phyloP scores from a whole-genome alignment of 169 alveolate genomes.

The Cryptosporidium muris region DNA sequence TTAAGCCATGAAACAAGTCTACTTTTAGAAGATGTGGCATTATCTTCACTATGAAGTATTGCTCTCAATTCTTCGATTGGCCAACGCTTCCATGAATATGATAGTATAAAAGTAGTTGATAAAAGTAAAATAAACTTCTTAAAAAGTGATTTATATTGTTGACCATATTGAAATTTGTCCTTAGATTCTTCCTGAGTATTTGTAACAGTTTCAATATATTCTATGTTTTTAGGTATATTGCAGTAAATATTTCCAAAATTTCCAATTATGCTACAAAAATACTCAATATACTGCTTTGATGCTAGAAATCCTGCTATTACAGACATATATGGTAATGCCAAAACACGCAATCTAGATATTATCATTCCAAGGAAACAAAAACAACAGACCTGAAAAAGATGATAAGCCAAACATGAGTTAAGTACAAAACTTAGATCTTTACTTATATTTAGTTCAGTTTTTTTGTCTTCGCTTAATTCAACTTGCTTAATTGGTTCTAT shows the following conservation, averaged over 20 bases:
- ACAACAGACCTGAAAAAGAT: slow-evolving; percentile 9
- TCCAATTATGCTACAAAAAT: not conserved
- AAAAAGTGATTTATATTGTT: not conserved
- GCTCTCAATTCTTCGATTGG: slow-evolving; percentile 34
- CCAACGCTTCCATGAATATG: slow-evolving; percentile 5
- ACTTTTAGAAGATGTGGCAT: slow-evolving; percentile 51
- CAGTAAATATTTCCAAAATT: not conserved
- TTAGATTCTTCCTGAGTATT: not conserved
- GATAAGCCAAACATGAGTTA: slow-evolving; percentile 6
- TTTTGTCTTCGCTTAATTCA: not conserved
- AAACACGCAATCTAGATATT: slow-evolving; percentile 60
- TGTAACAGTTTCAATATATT: slow-evolving; percentile 1
- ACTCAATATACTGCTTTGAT: slow-evolving; percentile 1
- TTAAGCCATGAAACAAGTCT: slow-evolving; percentile 61
- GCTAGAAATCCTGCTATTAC: slow-evolving; percentile 33
- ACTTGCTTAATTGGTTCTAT: not conserved
- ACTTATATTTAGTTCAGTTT: not conserved
- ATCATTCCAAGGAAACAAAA: slow-evolving; percentile 23
- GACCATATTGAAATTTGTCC: not conserved
- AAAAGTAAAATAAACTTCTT: not conserved
- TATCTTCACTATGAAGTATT: slow-evolving; percentile 23
- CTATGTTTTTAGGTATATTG: too few relatives aligned
- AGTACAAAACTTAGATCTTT: not conserved
- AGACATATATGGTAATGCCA: slow-evolving; percentile 65
- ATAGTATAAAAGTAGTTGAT: slow-evolving; percentile 11